Evolutionary conservation across 2,329 filamentous ascomycete genomes (phyloP).

Genomic region (Pyrenophora graminea): DNA sequence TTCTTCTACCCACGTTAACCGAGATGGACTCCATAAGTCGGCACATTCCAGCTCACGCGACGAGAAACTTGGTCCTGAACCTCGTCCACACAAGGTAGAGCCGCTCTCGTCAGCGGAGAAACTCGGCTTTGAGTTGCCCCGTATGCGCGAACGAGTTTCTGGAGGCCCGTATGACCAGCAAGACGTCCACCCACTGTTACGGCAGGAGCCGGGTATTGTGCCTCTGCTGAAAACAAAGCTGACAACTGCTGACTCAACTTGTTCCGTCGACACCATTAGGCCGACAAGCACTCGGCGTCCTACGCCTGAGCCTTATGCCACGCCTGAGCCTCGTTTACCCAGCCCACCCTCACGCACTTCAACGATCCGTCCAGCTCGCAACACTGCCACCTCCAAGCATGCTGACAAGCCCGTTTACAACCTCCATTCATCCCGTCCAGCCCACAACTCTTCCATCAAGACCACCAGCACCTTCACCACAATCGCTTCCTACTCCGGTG

Average conservation of each 20-base stretch:
- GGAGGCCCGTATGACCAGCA: background rate
- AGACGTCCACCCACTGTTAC: slow-evolving; percentile 1
- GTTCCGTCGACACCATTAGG: too few species aligned
- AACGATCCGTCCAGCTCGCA: too few species aligned
- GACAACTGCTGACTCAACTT: too few species aligned
- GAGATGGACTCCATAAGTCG: background rate
- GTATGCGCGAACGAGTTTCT: background rate
- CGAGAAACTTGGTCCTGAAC: slow-evolving; percentile 12
- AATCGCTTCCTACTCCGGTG: slow-evolving; percentile 13
- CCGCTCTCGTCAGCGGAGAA: background rate
- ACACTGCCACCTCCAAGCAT: too few species aligned
- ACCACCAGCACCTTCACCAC: slow-evolving; percentile 5
- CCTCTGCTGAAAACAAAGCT: too few species aligned
- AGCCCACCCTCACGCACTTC: too few species aligned
- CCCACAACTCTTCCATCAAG: background rate
- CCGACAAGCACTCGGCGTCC: background rate
- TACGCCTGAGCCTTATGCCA: background rate
- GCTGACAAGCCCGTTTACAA: background rate
- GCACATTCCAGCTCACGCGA: background rate
- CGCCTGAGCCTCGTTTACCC: background rate
- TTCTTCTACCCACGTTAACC: background rate
- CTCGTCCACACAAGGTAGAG: slow-evolving; percentile 5
- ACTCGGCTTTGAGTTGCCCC: slow-evolving; percentile 8
- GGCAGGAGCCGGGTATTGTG: background rate
- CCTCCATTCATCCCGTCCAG: background rate